Evolutionary conservation across 768 basidiomycete genomes (phyloP).

Genomic region (Leccinum imitatum): DNA sequence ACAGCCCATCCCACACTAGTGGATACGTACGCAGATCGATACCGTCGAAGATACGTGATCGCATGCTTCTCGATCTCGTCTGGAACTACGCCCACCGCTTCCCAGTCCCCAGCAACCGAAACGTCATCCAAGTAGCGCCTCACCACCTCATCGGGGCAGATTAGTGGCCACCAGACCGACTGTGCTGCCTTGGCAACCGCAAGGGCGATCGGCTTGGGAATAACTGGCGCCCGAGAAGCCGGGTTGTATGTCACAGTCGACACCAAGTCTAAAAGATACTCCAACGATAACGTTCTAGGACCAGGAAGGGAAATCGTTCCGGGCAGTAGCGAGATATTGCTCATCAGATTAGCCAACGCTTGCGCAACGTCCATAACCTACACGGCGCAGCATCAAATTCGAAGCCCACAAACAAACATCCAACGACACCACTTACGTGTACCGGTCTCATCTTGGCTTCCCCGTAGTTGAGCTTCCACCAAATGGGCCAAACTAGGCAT

Average conservation of each 20-base stretch:
- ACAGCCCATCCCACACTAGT: slow-evolving; percentile 2
- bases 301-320: slow-evolving; percentile 84
- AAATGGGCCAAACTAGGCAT: slow-evolving; percentile 72
- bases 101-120: slow-evolving; percentile 77
- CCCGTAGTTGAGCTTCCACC: slow-evolving; percentile 91
- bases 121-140: slow-evolving; percentile 85
- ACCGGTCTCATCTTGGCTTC: slow-evolving; percentile 87
- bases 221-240: slow-evolving; percentile 64
- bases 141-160: slow-evolving; percentile 88
- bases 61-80: slow-evolving; percentile 86
- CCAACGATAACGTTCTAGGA: slow-evolving; percentile 80
- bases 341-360: slow-evolving; percentile 77
- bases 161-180: slow-evolving; percentile 84
- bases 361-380: slow-evolving; percentile 95
- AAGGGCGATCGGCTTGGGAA: slow-evolving; percentile 74
- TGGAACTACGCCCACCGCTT: slow-evolving; percentile 74
- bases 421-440: slow-evolving; percentile 59
- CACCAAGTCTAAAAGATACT: slow-evolving; percentile 77
- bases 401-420: slow-evolving; percentile 18
- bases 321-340: slow-evolving; percentile 51
- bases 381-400: slow-evolving; percentile 14
- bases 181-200: slow-evolving; percentile 62
- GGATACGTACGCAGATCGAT: slow-evolving; percentile 78
- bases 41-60: slow-evolving; percentile 86
- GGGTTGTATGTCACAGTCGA: slow-evolving; percentile 77